Evolutionary conservation across 2,329 filamentous ascomycete species (phyloP), one percentile per base, ranked within the genome.

Genomic region (Thermochaetoides dissita): DNA sequence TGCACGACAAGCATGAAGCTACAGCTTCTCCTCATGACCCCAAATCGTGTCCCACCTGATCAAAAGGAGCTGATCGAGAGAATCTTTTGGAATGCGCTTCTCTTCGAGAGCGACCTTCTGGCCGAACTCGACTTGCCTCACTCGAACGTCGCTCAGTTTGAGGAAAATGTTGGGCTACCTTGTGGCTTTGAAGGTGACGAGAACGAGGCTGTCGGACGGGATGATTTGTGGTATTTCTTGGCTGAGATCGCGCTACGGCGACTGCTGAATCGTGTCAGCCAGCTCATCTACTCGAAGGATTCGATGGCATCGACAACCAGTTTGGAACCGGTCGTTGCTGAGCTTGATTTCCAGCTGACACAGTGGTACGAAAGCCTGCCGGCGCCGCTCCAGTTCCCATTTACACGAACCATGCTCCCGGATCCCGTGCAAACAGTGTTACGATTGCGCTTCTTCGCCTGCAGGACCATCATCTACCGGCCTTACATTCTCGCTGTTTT

Each of bases 361-460:
- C 84, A 89, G 57, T 91, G 84, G 84, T 88, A 89, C 56, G 83
- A 87, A 53, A 81, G 75, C 50, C 66, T 91, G 36, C 84, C 84
- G 6, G 59, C 74, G 34, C 73, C 83, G 3, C 70, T 91, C 45
- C 83, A 86, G 52, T 91, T 91, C 51, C 80, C 84, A 1, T 82
- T 85, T 54, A 76, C 76, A 32, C 69, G 78, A 42, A 67, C 74
- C 0, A 71, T 79, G 39, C 65, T 86, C 28, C 71, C 76, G 43
- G 82, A 86, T 53, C 79, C 82, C 4, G 76, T 87, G 6, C 84
- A 89, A 60, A 86, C 82, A 0, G 84, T 89, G 7, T 65, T 91
- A 38, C 72, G 84, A 37, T 66, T 89, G 46, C 74, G 84, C 30
- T 91, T 89, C 63, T 88, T 85, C 58, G 84, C 84, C 35, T 91